Evolutionary conservation across 176 grass and related monocot genomes (phyloP).

Genomic region (Ampelocalamus luodianensis): DNA sequence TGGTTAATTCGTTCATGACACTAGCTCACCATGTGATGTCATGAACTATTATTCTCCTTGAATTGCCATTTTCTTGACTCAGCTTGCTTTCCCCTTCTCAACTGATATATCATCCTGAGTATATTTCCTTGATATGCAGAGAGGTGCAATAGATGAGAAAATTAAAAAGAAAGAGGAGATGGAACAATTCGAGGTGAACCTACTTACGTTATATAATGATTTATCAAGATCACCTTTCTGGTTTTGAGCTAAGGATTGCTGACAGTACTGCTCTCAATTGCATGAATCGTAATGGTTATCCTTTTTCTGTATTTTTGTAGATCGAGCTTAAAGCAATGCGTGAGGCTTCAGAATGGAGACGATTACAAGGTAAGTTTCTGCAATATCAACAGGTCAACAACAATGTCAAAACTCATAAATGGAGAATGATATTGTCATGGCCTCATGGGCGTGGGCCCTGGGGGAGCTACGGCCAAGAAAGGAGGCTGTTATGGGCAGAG

Average conservation of each 20-base stretch:
- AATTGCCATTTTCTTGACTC: not conserved
- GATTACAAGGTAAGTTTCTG: slow-evolving; percentile 67
- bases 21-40: slow-evolving; percentile 3
- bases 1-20: not conserved
- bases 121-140: slow-evolving; percentile 59
- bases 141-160: slow-evolving; percentile 82
- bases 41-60: not conserved
- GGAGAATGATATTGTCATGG: not conserved
- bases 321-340: slow-evolving; percentile 81
- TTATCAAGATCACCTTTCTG: not conserved
- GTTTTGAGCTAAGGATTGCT: not conserved
- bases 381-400: not conserved
- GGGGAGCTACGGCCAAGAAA: no score
- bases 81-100: not conserved
- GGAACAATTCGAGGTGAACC: slow-evolving; percentile 85
- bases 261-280: not conserved
- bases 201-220: slow-evolving; percentile 20
- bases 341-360: slow-evolving; percentile 95
- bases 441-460: no score
- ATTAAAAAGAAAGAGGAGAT: slow-evolving; percentile 94
- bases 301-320: slow-evolving; percentile 46
- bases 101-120: slow-evolving; percentile 22
- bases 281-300: not conserved
- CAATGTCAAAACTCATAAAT: not conserved
- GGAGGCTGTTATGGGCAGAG: no score